phyloP scores from a whole-genome alignment of 805 yeast genomes.

The Soucietia sequanensis region DNA sequence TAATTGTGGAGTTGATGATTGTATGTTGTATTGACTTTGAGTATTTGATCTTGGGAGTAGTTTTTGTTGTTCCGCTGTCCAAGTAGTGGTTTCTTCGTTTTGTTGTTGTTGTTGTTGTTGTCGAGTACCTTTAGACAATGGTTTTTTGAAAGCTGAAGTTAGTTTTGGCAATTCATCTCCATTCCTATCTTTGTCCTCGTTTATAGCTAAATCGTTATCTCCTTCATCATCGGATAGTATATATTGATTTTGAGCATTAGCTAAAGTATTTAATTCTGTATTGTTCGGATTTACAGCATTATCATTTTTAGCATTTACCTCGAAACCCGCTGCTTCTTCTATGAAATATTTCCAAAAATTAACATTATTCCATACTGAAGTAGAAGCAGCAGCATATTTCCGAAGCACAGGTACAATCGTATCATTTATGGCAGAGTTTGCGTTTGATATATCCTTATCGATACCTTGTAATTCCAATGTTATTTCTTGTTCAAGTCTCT shows the following conservation, averaged over 20 bases:
- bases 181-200: constrained; percentile 10
- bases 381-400: constrained; percentile 56
- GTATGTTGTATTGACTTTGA: constrained; percentile 9
- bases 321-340: constrained; percentile 71
- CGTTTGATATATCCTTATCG: constrained; percentile 66
- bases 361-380: constrained; percentile 61
- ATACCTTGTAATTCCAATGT: constrained; percentile 76
- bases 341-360: constrained; percentile 77
- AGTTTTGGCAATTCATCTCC: neutral
- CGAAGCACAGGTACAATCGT: constrained; percentile 66
- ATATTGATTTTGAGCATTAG: constrained; percentile 15
- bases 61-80: constrained; percentile 29
- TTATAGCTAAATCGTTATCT: no score
- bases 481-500: constrained; percentile 74
- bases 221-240: constrained; percentile 18
- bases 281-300: constrained; percentile 37
- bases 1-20: constrained; percentile 28
- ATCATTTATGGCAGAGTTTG: constrained; percentile 67
- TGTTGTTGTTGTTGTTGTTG: no score
- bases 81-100: constrained; percentile 32
- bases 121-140: constrained; percentile 14
- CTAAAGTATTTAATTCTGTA: constrained; percentile 20
- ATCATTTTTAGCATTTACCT: constrained; percentile 44
- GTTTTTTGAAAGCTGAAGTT: constrained; percentile 14
- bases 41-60: constrained; percentile 1